Evolutionary conservation across 2,329 filamentous ascomycete genomes (phyloP).

Genomic region (Fusarium anthophilum): DNA sequence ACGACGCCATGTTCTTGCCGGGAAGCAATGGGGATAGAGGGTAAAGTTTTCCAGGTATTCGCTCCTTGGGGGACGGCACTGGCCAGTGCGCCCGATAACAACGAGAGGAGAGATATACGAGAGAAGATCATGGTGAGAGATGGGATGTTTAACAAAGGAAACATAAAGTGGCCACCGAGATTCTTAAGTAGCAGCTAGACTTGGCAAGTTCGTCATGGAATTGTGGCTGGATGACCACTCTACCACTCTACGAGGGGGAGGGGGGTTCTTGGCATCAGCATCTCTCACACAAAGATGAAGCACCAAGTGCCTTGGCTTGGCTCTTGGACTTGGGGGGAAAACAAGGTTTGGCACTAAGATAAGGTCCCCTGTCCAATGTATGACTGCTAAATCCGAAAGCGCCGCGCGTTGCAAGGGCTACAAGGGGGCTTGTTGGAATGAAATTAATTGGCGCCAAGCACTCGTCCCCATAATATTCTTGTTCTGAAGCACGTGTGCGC

Average conservation of each 20-base stretch:
- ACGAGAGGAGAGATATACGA: not conserved
- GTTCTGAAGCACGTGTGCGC: slow-evolving; percentile 8
- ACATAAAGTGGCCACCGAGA: not conserved
- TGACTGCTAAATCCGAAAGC: slow-evolving; percentile 1
- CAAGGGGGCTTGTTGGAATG: slow-evolving; percentile 17
- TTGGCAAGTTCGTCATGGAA: slow-evolving; percentile 16
- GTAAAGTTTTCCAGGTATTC: slow-evolving; percentile 35
- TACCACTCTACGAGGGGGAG: not conserved
- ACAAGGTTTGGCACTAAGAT: slow-evolving; percentile 3
- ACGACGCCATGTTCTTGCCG: slow-evolving; percentile 44
- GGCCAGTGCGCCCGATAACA: slow-evolving; percentile 7
- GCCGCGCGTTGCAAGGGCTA: slow-evolving; percentile 13
- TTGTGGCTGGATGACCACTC: slow-evolving; percentile 9
- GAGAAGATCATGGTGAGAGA: slow-evolving; percentile 4
- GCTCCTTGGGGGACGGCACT: slow-evolving; percentile 2
- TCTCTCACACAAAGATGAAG: slow-evolving; percentile 23
- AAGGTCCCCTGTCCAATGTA: not conserved
- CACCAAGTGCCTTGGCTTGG: slow-evolving; percentile 4
- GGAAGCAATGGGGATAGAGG: slow-evolving; percentile 36
- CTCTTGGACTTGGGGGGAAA: not conserved
- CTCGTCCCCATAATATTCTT: not conserved
- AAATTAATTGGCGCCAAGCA: slow-evolving; percentile 10
- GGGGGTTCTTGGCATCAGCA: slow-evolving; percentile 13
- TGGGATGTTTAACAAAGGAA: not conserved
- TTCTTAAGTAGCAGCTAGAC: slow-evolving; percentile 8